phyloP scores from a whole-genome alignment of 805 yeast genomes.

The Yarrowia bubula region DNA sequence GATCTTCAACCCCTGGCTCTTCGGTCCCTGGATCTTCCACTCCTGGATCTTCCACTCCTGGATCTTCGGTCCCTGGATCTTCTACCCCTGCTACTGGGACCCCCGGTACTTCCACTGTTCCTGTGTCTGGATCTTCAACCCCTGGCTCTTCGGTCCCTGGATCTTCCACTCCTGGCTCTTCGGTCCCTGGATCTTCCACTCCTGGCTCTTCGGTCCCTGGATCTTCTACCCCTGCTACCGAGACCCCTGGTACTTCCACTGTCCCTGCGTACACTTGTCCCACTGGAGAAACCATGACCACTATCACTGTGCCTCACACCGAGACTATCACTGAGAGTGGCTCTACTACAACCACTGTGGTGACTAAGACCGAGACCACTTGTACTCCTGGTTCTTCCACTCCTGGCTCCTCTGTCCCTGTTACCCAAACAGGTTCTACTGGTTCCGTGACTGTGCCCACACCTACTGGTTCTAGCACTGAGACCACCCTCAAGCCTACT shows the following conservation, averaged over 20 bases:
- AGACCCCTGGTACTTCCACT: neutral
- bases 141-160: neutral
- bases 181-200: neutral
- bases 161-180: neutral
- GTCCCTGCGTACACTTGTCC: neutral
- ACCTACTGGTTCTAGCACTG: neutral
- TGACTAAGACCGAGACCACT: constrained; percentile 5
- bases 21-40: neutral
- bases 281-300: neutral
- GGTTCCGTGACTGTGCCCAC: neutral
- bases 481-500: neutral
- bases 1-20: too few relatives aligned
- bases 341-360: neutral
- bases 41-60: neutral
- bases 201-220: too few relatives aligned
- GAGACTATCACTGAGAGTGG: neutral
- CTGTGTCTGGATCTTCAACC: neutral
- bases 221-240: neutral
- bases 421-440: neutral
- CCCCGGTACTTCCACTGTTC: neutral
- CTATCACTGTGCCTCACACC: neutral
- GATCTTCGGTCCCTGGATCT: neutral
- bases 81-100: neutral
- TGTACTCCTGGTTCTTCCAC: neutral
- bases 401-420: neutral